Percentiles rank a stretch among this genome's conserved stretches.
Evolutionary conservation across 805 yeast species (phyloP).

Genomic region (Yamadazyma philogaea): DNA sequence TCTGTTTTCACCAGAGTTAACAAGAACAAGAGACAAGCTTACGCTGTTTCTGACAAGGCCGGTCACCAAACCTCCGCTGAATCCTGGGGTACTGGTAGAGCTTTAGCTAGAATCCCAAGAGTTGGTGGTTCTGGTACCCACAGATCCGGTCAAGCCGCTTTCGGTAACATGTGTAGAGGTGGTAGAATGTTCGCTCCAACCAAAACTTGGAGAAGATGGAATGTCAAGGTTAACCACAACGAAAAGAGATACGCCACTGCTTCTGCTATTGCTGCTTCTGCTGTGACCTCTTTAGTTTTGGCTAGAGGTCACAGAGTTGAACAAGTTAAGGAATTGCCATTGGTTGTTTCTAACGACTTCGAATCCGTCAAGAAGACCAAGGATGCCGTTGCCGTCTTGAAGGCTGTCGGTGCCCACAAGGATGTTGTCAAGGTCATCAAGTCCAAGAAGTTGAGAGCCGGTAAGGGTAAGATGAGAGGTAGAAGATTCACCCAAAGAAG

Average conservation of each 20-base stretch:
- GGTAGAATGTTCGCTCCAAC: conserved; percentile 99
- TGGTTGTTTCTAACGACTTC: conserved; percentile 90
- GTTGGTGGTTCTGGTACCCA: conserved; percentile 99
- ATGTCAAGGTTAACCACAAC: conserved; percentile 99
- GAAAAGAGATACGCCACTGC: conserved; percentile 99
- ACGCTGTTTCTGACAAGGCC: conserved; percentile 98
- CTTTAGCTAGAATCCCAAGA: conserved; percentile 99
- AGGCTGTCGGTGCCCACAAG: conserved; percentile 98
- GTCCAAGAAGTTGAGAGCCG: conserved; percentile 99
- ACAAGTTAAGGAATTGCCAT: conserved; percentile 96
- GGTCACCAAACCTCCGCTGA: conserved; percentile 99
- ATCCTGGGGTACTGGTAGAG: conserved; percentile 99
- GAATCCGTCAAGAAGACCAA: conserved; percentile 95
- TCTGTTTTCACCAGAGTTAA: conserved; percentile 96
- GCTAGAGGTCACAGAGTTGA: conserved; percentile 99
- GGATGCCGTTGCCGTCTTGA: conserved; percentile 97
- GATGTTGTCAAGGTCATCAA: conserved; percentile 97
- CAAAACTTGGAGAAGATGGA: conserved; percentile 99
- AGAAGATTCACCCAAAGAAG: conserved; percentile 99
- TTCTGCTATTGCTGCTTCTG: conserved; percentile 98
- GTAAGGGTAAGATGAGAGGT: conserved; percentile 99
- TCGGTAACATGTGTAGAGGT: conserved; percentile 99
- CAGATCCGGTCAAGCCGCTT: conserved; percentile 99
- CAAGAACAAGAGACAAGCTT: conserved; percentile 99
- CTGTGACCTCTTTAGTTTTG: conserved; percentile 95